Evolutionary conservation across 2,329 filamentous ascomycete genomes (phyloP).

Genomic region (Septoria linicola): DNA sequence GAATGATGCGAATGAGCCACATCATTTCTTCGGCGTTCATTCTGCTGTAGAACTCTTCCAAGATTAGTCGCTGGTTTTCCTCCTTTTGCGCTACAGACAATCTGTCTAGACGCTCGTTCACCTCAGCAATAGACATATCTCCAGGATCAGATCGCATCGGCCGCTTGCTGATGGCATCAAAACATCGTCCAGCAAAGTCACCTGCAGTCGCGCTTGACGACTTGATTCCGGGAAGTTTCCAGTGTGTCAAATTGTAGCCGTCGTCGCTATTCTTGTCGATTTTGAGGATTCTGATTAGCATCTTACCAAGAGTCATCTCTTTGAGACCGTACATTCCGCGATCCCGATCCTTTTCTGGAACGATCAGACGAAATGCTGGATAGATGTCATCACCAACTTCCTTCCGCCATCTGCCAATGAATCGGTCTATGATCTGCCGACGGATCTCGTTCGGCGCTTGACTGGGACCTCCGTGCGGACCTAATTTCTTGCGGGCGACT

Average conservation of each 20-base stretch:
- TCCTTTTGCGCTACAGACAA: conserved; percentile 75
- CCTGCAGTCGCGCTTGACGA: conserved; percentile 68
- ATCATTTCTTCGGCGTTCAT: conserved; percentile 94
- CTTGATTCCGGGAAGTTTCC: conserved; percentile 80
- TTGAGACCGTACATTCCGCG: conserved; percentile 92
- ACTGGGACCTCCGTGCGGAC: conserved; percentile 53
- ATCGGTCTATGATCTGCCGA: conserved; percentile 77
- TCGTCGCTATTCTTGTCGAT: conserved; percentile 90
- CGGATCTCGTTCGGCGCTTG: conserved; percentile 70
- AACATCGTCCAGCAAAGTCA: conserved; percentile 88
- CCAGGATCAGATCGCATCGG: conserved; percentile 72
- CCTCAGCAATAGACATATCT: conserved; percentile 80
- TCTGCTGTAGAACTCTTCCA: conserved; percentile 77
- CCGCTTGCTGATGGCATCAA: conserved; percentile 79
- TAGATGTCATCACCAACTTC: conserved; percentile 92
- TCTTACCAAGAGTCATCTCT: conserved; percentile 83
- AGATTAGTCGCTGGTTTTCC: conserved; percentile 76
- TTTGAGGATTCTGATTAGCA: conserved; percentile 88
- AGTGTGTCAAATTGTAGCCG: conserved; percentile 79
- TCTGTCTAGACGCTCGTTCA: conserved; percentile 80
- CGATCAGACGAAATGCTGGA: conserved; percentile 84
- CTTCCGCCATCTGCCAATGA: conserved; percentile 81
- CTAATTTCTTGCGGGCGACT: conserved; percentile 57
- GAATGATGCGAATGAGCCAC: conserved; percentile 91
- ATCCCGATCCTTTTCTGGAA: conserved; percentile 90